These are phyloP conservation scores for Chiua virens DNA, from an alignment of 768 basidiomycete species.

Conservation along the genomic window DNA sequence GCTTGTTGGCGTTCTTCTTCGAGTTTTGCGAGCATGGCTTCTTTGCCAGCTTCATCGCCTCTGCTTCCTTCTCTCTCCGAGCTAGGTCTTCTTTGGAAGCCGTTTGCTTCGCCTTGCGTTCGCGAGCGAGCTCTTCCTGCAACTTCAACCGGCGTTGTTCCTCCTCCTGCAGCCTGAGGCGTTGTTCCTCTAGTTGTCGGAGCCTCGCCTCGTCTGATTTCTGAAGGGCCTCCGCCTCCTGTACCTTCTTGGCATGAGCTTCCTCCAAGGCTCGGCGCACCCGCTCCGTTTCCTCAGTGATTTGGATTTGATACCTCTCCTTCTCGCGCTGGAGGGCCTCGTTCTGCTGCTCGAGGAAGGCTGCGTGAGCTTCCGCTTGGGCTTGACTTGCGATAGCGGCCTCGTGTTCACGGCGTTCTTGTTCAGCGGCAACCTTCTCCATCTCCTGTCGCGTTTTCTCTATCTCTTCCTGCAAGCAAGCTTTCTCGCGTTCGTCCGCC, in stretches of 20 bases:
- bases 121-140: constrained; percentile 27
- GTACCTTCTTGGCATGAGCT: constrained; percentile 26
- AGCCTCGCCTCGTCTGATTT: constrained; percentile 27
- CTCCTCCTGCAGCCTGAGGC: constrained; percentile 28
- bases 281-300: constrained; percentile 27
- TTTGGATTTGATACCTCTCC: constrained; percentile 22
- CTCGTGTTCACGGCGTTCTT: constrained; percentile 27
- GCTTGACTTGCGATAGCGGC: constrained; percentile 22
- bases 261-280: constrained; percentile 25
- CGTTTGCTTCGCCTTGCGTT: constrained; percentile 19
- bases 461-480: constrained; percentile 29
- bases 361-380: constrained; percentile 26
- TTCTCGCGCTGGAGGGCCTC: constrained; percentile 23
- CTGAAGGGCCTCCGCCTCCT: constrained; percentile 16
- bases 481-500: constrained; percentile 30
- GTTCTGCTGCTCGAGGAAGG: constrained; percentile 23
- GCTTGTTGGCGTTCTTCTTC: constrained; percentile 29
- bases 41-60: constrained; percentile 13
- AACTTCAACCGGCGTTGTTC: constrained; percentile 24
- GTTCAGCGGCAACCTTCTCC: constrained; percentile 22
- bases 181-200: constrained; percentile 26
- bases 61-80: constrained; percentile 23
- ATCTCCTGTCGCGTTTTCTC: constrained; percentile 26
- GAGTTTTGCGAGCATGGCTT: constrained; percentile 22
- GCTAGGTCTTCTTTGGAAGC: constrained; percentile 15